These are phyloP conservation scores for Aspergillus latus DNA, from an alignment of 2,329 filamentous ascomycete genomes.

Conservation along the genomic window DNA sequence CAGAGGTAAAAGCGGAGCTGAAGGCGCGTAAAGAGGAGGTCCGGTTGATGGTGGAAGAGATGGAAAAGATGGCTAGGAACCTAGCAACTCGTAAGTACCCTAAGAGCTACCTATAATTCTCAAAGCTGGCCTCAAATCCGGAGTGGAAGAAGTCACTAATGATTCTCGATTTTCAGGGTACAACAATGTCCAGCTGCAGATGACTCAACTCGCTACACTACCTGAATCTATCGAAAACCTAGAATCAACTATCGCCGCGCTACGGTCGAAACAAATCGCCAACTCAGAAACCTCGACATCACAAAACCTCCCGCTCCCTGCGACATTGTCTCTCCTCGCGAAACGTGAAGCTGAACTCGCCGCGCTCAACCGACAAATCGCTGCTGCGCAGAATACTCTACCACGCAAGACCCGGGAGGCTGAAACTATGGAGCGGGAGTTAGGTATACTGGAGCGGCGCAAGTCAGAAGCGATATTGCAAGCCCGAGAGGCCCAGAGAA, in stretches of 20 bases:
- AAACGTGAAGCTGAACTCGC: conserved; percentile 44
- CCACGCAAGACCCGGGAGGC: conserved; percentile 46
- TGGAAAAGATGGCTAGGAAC: conserved; percentile 68
- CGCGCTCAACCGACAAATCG: conserved; percentile 44
- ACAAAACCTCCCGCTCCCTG: conserved; percentile 42
- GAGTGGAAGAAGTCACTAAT: not conserved
- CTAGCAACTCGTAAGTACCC: conserved; percentile 55
- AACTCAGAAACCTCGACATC: conserved; percentile 54
- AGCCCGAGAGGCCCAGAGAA: conserved; percentile 49
- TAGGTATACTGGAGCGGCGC: conserved; percentile 45
- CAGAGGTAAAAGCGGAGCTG: conserved; percentile 69
- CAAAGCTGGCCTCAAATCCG: too few species aligned
- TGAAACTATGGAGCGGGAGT: conserved; percentile 47
- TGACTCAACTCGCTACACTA: conserved; percentile 51
- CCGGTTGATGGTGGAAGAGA: conserved; percentile 66
- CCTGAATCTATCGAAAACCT: conserved; percentile 55
- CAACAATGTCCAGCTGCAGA: conserved; percentile 55
- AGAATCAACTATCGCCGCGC: conserved; percentile 49
- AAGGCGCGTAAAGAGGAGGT: conserved; percentile 80
- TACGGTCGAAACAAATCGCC: conserved; percentile 60
- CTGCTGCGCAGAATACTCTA: conserved; percentile 44
- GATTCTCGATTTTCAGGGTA: conserved; percentile 44
- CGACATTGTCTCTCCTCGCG: conserved; percentile 41
- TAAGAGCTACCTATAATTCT: not conserved
- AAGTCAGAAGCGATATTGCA: conserved; percentile 45